phyloP scores from a whole-genome alignment of 2,329 filamentous ascomycete species.

The Camillea tinctor region DNA sequence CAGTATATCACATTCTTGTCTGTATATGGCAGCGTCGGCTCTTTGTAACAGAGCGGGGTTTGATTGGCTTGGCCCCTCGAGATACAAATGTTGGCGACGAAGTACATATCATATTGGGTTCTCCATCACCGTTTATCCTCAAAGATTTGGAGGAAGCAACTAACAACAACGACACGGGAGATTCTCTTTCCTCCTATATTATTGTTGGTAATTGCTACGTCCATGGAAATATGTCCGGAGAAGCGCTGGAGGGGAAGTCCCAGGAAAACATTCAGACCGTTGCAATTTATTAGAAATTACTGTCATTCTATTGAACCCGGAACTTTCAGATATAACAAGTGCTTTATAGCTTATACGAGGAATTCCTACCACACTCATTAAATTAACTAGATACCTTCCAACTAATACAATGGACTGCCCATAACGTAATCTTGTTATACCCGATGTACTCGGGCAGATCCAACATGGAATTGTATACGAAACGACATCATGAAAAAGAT shows the following conservation, averaged over 20 bases:
- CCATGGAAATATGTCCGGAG: slow-evolving; percentile 9
- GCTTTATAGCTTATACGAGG: too few species aligned
- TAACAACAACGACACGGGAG: neutral
- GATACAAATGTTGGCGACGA: slow-evolving; percentile 2
- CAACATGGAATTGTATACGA: too few species aligned
- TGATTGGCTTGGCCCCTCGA: slow-evolving; percentile 1
- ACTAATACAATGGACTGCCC: too few species aligned
- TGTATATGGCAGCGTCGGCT: neutral
- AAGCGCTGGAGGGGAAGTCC: neutral
- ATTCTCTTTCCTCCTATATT: neutral
- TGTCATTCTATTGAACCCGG: neutral
- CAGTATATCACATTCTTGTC: neutral
- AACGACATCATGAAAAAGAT: too few species aligned
- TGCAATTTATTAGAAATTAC: neutral
- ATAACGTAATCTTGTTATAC: too few species aligned
- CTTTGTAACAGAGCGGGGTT: slow-evolving; percentile 1
- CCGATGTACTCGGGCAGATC: too few species aligned
- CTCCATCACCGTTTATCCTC: slow-evolving; percentile 1
- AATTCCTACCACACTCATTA: too few species aligned
- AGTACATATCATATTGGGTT: slow-evolving; percentile 1
- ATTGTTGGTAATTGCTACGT: slow-evolving; percentile 8
- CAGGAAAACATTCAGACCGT: neutral
- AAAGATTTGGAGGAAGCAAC: neutral
- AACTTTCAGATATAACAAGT: too few species aligned
- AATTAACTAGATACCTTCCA: too few species aligned